Evolutionary conservation across 164 flowering plant species (phyloP).

Genomic region (Macadamia integrifolia): DNA sequence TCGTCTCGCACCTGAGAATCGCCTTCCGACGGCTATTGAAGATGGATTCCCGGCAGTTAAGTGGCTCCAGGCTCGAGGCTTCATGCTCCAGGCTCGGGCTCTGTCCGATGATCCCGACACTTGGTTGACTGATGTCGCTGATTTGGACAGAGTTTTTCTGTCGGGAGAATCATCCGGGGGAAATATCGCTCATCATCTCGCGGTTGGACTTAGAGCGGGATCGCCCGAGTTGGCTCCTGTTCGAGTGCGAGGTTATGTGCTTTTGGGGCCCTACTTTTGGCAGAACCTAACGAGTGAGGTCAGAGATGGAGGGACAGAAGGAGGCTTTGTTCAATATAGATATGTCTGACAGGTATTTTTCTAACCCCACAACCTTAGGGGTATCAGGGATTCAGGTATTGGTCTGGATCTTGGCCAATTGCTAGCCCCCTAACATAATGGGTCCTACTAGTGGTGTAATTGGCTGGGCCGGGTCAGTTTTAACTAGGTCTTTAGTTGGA

Average conservation of each 20-base stretch:
- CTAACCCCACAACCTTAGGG: too few species aligned
- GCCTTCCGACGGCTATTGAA: conserved; percentile 53
- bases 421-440: too few species aligned
- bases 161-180: conserved; percentile 67
- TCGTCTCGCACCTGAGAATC: conserved; percentile 8
- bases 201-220: conserved; percentile 33
- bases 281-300: conserved; percentile 37
- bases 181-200: conserved; percentile 56
- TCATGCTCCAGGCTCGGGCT: too few species aligned
- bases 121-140: conserved; percentile 16
- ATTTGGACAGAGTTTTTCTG: conserved; percentile 42
- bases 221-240: conserved; percentile 25
- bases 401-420: too few species aligned
- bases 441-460: too few species aligned
- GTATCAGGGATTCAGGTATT: too few species aligned
- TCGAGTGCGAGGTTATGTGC: conserved; percentile 42
- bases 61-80: conserved; percentile 22
- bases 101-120: conserved; percentile 7
- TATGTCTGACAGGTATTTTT: too few species aligned
- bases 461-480: too few species aligned
- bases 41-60: too few species aligned
- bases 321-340: too few species aligned
- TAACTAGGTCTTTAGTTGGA: too few species aligned
- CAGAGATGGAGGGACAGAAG: conserved; percentile 37
- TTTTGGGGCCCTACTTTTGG: conserved; percentile 70